Evolutionary conservation across 202 grass and related monocot genomes (phyloP).

Genomic region (Elaeis oleifera): DNA sequence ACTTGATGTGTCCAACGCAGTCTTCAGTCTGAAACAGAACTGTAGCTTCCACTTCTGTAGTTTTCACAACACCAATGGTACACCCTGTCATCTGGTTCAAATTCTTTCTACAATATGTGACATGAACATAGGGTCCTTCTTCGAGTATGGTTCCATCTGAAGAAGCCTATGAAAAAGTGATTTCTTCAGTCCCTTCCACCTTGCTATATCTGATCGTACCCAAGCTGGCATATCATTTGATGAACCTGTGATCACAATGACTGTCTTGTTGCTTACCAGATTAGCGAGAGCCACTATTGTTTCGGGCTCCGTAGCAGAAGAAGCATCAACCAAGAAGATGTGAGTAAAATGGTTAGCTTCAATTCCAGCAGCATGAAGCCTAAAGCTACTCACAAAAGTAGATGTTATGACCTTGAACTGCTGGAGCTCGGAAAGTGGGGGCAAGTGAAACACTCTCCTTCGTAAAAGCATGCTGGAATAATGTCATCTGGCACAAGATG

Average conservation of each 20-base stretch:
- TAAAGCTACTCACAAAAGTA: slow-evolving; percentile 24
- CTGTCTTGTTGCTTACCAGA: slow-evolving; percentile 22
- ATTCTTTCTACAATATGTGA: too few species aligned
- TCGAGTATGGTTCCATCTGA: slow-evolving; percentile 9
- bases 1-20: too few species aligned
- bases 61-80: too few species aligned
- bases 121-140: slow-evolving; percentile 7
- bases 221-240: background rate
- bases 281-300: slow-evolving; percentile 15
- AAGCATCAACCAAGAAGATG: slow-evolving; percentile 28
- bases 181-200: slow-evolving; percentile 12
- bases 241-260: slow-evolving; percentile 21
- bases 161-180: slow-evolving; percentile 31
- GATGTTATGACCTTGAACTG: slow-evolving; percentile 25
- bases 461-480: background rate
- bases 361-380: slow-evolving; percentile 22
- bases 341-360: slow-evolving; percentile 30
- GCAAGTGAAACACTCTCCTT: slow-evolving; percentile 26
- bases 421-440: slow-evolving; percentile 6
- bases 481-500: slow-evolving; percentile 24
- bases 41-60: too few species aligned
- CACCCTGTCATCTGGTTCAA: too few species aligned
- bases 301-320: slow-evolving; percentile 26
- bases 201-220: slow-evolving; percentile 25
- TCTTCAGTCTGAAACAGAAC: too few species aligned